Percentiles rank a stretch among this genome's conserved stretches.
phyloP scores from a whole-genome alignment of 2,329 filamentous ascomycete genomes.

The Alternaria viburni region DNA sequence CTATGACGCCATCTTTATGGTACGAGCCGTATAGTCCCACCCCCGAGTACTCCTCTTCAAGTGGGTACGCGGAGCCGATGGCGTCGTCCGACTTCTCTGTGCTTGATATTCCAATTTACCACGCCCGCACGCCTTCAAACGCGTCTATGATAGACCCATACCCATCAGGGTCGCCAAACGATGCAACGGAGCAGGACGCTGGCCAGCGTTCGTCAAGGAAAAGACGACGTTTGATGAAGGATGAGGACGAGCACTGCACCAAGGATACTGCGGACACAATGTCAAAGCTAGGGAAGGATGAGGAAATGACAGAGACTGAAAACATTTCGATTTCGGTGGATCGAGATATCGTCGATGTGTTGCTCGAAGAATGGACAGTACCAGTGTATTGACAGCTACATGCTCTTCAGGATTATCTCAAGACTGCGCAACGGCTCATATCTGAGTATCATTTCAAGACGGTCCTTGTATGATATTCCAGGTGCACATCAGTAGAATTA shows the following conservation, averaged over 20 bases:
- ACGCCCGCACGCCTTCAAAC: no score
- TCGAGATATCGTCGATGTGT: slow-evolving; percentile 25
- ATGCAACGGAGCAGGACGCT: neutral
- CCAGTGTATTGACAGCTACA: neutral
- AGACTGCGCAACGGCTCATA: neutral
- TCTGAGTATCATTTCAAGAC: neutral
- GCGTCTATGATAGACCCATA: no score
- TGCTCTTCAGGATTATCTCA: neutral
- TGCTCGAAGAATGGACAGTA: slow-evolving; percentile 25
- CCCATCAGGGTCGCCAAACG: no score
- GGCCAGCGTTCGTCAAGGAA: no score
- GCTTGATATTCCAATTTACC: no score
- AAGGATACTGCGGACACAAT: neutral
- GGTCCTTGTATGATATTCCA: no score
- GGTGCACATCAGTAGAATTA: neutral
- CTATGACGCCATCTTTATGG: no score
- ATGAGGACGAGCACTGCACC: no score
- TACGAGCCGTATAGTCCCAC: no score
- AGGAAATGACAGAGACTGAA: neutral
- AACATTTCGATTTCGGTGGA: neutral
- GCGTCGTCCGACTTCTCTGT: no score
- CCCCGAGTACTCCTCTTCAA: no score
- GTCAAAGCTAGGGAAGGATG: neutral
- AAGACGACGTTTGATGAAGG: neutral
- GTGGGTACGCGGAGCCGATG: no score